Evolutionary conservation across 495 filamentous ascomycete genomes (phyloP), one percentile per base, ranked within the genome.

Genomic region (Penicillium dipodomyicola): DNA sequence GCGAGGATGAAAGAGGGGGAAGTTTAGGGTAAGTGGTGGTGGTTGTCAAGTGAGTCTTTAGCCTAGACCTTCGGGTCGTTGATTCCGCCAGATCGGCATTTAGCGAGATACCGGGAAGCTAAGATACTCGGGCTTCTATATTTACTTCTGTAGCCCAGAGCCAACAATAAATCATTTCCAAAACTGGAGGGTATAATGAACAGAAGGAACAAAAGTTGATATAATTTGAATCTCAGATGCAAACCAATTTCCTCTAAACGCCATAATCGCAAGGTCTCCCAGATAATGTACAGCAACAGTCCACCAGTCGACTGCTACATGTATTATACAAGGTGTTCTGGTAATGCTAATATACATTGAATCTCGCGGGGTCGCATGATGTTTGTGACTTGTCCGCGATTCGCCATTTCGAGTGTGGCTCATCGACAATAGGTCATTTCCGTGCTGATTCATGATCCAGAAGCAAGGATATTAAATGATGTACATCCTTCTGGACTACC

Each of bases 61-160:
- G 45, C 30, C 44, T 27, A 47, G 44, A 27, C 44, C 35, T 35
- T 35, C 14, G 57, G 39, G 51, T 23, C 49, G 58, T 60, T 68
- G 65, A 58, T 66, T 61, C 65, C 64, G 65, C 65, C 67, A 67
- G 67, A 68, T 68, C 65, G 67, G 59, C 67, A 63, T 27, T 69
- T 68, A 68, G 65, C 63, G 65, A 64, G 64, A 52, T 57, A 60
- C 60, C 62, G 62, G 62, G 58, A 67, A 67, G 52, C 52, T 52
- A 52, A 58, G 45, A 57, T 47, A 4, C 30, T 20, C 49, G 20
- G 20, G 46, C 51, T 60, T 57, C 56, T 62, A 61, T 62, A 58
- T 57, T 57, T 60, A 62, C 44, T 40, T 48, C 11, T 40, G 23
- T 46, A 29, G 4, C 43, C 35, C 14, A 2, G 30, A 46, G 25